Base-by-base conservation (phyloP, 805 yeast species). In the Kurtzmaniella cleridarum region DNA sequence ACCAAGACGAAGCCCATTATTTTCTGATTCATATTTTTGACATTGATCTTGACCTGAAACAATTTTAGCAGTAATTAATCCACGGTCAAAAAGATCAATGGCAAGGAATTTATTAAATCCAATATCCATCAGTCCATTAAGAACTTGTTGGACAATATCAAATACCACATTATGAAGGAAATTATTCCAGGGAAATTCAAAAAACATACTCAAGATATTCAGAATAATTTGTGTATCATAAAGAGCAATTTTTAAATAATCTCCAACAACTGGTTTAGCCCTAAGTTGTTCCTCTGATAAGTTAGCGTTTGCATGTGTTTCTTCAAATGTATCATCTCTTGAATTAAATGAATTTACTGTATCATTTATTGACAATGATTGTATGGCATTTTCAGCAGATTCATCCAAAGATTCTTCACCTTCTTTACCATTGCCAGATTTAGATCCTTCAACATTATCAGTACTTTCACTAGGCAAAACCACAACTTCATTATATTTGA, bases 1-100 rank as follows among this genome's bases (percentile, higher is more conserved):
- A 1, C 98, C 98, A 36, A 89, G 73, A 43, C 95, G 75, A 38
- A 86, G 75, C 3, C 83, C 80, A 28, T 48, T 46, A 30, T 55
- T 45, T 12, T 71, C 69, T 41, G 65, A 65, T 46, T 71, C 75
- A 56, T 85, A 66, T 68, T 76, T 23, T 80, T 83, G 43, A 80
- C 70, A 64, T 73, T 88, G 47, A 81, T 54, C 78, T 72, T 49
- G 84, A 27, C 74, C 73, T 35, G 61, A 61, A 35, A 66, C 62
- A 38, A 68, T 68, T 40, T 60, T 65, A 40, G 57, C 57, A 17
- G 73, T 68, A 42, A 68, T 64, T 41, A 66, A 62, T 2, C 71
- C 73, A 16, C 55, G 50, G 32, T 62, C 81, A 57, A 85, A 80
- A 38, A 85, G 62, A 49, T 87, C 91, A 37, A 64, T 64, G 16